phyloP scores from a whole-genome alignment of 2,329 filamentous ascomycete genomes.

The Cadophora gregata region DNA sequence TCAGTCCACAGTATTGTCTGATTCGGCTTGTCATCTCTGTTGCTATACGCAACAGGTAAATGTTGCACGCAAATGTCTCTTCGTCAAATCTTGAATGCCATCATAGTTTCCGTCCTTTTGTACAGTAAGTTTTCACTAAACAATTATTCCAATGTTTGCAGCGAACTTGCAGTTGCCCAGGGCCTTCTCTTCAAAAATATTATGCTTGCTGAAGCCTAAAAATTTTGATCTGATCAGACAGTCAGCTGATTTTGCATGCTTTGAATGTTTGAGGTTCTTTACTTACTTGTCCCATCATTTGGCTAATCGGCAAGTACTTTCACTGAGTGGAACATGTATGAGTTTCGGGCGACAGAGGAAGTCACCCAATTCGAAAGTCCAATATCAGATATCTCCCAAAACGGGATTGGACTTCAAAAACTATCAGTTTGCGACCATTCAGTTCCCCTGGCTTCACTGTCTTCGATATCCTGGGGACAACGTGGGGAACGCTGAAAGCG shows the following conservation, averaged over 20 bases:
- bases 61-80: background rate
- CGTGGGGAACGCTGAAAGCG: background rate
- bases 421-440: background rate
- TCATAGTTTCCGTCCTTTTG: background rate
- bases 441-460: background rate
- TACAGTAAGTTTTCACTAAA: background rate
- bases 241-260: background rate
- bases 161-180: background rate
- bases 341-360: background rate
- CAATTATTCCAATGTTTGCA: background rate
- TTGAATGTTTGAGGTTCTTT: background rate
- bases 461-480: background rate
- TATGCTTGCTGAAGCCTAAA: background rate
- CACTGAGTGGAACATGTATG: background rate
- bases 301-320: background rate
- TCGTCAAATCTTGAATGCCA: background rate
- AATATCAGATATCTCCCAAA: background rate
- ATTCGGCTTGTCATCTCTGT: background rate
- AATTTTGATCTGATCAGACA: background rate
- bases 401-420: background rate
- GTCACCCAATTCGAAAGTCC: background rate
- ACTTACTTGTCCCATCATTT: background rate
- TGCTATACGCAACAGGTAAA: background rate
- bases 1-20: background rate
- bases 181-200: background rate